Base-by-base conservation (phyloP, 768 basidiomycete species). In the Auricularia sp. region DNA sequence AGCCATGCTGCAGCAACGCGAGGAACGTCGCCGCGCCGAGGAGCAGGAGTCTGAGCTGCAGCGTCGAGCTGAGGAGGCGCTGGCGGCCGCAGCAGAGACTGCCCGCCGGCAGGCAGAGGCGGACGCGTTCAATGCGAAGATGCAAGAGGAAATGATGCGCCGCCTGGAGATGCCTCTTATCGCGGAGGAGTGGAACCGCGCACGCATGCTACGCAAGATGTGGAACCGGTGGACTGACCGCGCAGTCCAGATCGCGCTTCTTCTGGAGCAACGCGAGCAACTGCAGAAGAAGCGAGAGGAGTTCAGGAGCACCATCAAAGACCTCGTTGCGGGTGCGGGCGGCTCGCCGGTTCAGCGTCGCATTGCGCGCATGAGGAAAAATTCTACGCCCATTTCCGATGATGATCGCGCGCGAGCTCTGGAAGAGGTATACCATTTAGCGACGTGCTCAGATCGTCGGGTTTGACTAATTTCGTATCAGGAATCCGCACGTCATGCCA, bases 401-500 rank as follows among this genome's bases (percentile, higher is more conserved):
- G 86, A 85, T 66, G 85, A 84, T 39, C 78, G 90, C 62, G 86
- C 83, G 14, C 80, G 73, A 72, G 80, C 86, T 64, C 81, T 89
- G 69, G 84, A 84, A 79, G 84, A 89, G 83, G 90, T 89, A 70
- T 72, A 75, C 70, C 63, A 65, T 64, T 61, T 44, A 65, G 45
- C 61, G 65, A 47, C 36, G 16, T 68, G 65, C 65, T 68, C 65
- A 68, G 66, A 54, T 69, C 67, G 36, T 29, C 29, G 69, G 67
- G 42, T 66, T 64, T 39, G 21, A 56, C 36, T 64, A 42, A 68
- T 37, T 58, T 21, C 10, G 42, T 63, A 16, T 29, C 72, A 91
- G 89, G 92, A 90, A 68, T 83, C 87, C 65, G 81, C 83, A 73
- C 86, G 88, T 66, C 84, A 89, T 65, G 81, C 84, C 67, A 81